A percentile compares a stretch with the other conserved stretches of the same genome.
Conservation (phyloP, 768 basidiomycete species). For the Sarcodon sp. region DNA sequence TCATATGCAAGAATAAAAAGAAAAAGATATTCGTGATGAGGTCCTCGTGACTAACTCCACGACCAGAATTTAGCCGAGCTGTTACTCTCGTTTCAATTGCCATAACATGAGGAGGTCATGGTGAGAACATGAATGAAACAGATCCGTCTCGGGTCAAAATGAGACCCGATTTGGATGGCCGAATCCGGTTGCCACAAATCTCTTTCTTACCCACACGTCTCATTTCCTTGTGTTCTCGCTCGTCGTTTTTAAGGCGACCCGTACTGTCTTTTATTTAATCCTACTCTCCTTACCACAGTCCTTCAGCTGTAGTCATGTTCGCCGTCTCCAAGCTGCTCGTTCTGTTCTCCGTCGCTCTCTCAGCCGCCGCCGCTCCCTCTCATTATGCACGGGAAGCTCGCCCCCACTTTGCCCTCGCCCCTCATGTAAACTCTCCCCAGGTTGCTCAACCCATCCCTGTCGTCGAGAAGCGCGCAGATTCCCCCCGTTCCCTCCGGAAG, state of each 20-base stretch:
- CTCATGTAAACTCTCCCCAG: conserved; percentile 24
- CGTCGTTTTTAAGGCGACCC: conserved; percentile 1
- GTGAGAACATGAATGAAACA: no score
- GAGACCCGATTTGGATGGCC: no score
- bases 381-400: conserved; percentile 23
- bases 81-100: no score
- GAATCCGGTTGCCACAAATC: background rate
- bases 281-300: conserved; percentile 4
- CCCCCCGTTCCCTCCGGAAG: conserved; percentile 4
- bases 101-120: no score
- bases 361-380: conserved; percentile 22
- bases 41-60: no score
- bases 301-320: conserved; percentile 19
- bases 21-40: no score
- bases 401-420: conserved; percentile 32
- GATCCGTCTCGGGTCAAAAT: no score
- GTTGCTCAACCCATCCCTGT: conserved; percentile 4
- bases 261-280: conserved; percentile 4
- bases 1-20: no score
- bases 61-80: no score
- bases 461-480: background rate
- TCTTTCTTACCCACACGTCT: background rate
- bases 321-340: conserved; percentile 26
- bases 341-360: conserved; percentile 28
- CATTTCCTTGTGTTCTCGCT: conserved; percentile 1